Conservation (phyloP, 306 rosid species). For the Prunus armeniaca region DNA sequence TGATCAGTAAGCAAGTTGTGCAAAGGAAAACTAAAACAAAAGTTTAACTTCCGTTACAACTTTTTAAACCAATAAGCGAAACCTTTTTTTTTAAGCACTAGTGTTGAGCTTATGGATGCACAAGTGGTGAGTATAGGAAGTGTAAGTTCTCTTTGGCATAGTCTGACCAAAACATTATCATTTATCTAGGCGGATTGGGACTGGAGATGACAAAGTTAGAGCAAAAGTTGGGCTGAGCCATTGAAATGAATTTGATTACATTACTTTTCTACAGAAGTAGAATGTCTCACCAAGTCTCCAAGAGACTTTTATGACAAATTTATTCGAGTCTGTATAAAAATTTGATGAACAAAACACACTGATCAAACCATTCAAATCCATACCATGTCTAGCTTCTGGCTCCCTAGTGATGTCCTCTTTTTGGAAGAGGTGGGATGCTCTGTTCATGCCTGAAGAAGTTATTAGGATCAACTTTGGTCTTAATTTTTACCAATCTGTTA, state of each 20-base stretch:
- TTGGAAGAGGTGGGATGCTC: conserved; percentile 65
- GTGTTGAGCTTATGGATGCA: neutral
- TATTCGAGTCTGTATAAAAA: neutral
- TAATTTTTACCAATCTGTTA: conserved; percentile 50
- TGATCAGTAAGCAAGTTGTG: neutral
- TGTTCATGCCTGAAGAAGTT: conserved; percentile 79
- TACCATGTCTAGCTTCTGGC: neutral
- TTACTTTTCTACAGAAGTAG: neutral
- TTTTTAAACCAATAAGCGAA: neutral
- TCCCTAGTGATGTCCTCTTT: neutral
- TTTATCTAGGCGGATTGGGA: too few relatives aligned
- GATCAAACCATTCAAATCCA: neutral
- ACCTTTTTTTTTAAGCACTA: neutral
- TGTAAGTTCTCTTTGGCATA: neutral
- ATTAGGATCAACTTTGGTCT: conserved; percentile 63
- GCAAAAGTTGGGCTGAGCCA: neutral
- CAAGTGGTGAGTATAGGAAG: neutral
- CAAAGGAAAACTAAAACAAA: neutral
- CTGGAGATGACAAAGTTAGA: neutral
- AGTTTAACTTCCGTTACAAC: neutral
- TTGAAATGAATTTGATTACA: neutral
- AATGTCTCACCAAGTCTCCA: neutral
- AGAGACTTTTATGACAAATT: neutral
- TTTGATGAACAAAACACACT: neutral
- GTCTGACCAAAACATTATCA: neutral